Evolutionary conservation across 1,284 basidiomycete genomes (phyloP).

Genomic region (Flammula alnicola): DNA sequence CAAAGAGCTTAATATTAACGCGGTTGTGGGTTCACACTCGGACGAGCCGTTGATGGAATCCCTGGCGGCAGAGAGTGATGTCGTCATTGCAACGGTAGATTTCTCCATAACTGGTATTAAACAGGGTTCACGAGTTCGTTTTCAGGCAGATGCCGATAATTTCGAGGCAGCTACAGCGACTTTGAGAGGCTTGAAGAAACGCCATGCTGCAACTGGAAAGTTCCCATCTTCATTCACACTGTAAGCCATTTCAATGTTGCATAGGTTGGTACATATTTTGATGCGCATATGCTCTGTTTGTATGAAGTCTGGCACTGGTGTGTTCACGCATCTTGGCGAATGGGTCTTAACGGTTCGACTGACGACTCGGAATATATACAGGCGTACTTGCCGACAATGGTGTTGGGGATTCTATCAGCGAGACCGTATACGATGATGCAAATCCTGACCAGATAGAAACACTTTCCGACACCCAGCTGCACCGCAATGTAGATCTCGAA

Average conservation of each 20-base stretch:
- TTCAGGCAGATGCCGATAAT: constrained; percentile 49
- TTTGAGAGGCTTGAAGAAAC: constrained; percentile 47
- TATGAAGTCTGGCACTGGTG: constrained; percentile 24
- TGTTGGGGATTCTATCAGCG: constrained; percentile 34
- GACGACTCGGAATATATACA: too few species aligned
- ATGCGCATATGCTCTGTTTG: neutral
- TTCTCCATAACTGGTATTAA: too few species aligned
- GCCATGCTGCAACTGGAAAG: constrained; percentile 44
- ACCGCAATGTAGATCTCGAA: constrained; percentile 43
- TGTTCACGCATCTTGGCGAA: too few species aligned
- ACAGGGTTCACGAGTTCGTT: neutral
- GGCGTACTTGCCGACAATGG: constrained; percentile 41
- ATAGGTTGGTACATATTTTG: neutral
- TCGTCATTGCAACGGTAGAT: constrained; percentile 36
- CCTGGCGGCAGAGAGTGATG: constrained; percentile 34
- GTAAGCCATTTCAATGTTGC: constrained; percentile 36
- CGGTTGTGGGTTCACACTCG: constrained; percentile 42
- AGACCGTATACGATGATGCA: constrained; percentile 44
- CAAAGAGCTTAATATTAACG: constrained; percentile 38
- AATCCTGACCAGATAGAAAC: constrained; percentile 44
- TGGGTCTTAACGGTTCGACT: too few species aligned
- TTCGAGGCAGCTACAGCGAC: constrained; percentile 44
- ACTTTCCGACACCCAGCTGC: constrained; percentile 38
- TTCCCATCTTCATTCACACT: constrained; percentile 55
- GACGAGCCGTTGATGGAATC: constrained; percentile 38